Conservation (phyloP, 305 asterid genomes). For the Withania somnifera region DNA sequence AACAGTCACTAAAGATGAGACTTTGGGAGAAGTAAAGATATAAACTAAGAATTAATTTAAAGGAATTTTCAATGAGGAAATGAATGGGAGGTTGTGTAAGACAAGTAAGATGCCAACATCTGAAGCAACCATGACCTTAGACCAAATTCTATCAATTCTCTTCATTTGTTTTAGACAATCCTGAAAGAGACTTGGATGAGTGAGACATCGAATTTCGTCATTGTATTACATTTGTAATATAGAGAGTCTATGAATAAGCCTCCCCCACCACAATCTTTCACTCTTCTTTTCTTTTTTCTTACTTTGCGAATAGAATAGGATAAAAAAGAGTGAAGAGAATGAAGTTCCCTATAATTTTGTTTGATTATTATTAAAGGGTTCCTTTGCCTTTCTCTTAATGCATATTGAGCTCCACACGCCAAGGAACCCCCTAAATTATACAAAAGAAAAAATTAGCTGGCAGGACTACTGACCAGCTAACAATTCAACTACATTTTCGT, state of each 20-base stretch:
- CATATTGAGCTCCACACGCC: constrained; percentile 31
- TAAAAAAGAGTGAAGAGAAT: constrained; percentile 1
- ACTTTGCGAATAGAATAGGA: background rate
- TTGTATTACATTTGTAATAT: background rate
- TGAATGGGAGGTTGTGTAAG: constrained; percentile 28
- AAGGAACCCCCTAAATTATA: constrained; percentile 19
- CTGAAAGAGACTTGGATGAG: constrained; percentile 7
- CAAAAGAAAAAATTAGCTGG: constrained; percentile 13
- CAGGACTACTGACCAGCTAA: constrained; percentile 17
- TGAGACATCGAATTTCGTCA: constrained; percentile 20
- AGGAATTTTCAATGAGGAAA: background rate
- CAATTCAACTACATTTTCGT: constrained; percentile 6
- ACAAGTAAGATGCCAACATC: constrained; percentile 30
- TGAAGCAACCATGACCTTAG: constrained; percentile 57
- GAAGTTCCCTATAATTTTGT: constrained; percentile 12
- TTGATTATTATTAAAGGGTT: constrained; percentile 7
- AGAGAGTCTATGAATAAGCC: background rate
- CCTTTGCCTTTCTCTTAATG: constrained; percentile 7
- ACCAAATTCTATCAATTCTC: constrained; percentile 54
- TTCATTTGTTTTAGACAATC: constrained; percentile 7
- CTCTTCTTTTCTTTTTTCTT: background rate
- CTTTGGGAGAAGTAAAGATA: constrained; percentile 6
- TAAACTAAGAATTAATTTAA: background rate
- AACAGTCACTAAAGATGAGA: constrained; percentile 3
- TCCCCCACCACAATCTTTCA: background rate